Base-by-base conservation (phyloP, 2,329 filamentous ascomycete genomes). In the Curvularia hawaiiensis region DNA sequence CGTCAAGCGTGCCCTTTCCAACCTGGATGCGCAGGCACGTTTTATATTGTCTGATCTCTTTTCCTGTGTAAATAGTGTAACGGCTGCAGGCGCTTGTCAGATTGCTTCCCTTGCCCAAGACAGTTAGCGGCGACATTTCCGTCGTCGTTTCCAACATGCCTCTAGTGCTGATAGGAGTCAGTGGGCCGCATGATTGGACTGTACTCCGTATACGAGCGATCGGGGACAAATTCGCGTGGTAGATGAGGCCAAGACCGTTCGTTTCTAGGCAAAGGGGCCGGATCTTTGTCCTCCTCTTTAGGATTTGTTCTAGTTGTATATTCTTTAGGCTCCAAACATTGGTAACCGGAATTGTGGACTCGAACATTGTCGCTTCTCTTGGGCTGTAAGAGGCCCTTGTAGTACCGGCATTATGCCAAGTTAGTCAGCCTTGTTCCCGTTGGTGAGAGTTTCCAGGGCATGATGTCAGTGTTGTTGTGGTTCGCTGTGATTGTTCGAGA, bases 1-100 rank as follows among this genome's bases (percentile, higher is more conserved):
- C 70, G 61, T 72, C 69, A 68, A 73, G 69, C 70, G 67, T 73
- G 60, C 40, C 61, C 39, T 60, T 61, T 54, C 40, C 61, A 41
- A 38, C 12, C 55, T 56, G 51, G 56, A 33, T 26, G 16, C 14
- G 4, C 18, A 52, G 48, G 41, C 24, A 39, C 49, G 16, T 65
- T 63, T 70, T 72, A 69, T 72, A 72, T 61, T 38, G 14, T 22
- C 4, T 40, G 22, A 12, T 12, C 44, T 28, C 40, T 41, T 48
- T 38, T 45, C 39, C 20, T 20, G 14, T 35, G 33, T 35, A 48
- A 43, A 43, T 14, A 43, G 14, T 11, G 3, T 16, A n/a, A 28
- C 40, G 22, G 22, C 12, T 28, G 4, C 22, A 43, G 40, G 14
- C 11, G 20, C 20, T 24, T 12, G 20, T 43, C 20, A 22, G 9